Percentiles rank a stretch among this genome's conserved stretches.
Conservation (phyloP, 2,329 filamentous ascomycete genomes). For the Cyclaneusma minus region DNA sequence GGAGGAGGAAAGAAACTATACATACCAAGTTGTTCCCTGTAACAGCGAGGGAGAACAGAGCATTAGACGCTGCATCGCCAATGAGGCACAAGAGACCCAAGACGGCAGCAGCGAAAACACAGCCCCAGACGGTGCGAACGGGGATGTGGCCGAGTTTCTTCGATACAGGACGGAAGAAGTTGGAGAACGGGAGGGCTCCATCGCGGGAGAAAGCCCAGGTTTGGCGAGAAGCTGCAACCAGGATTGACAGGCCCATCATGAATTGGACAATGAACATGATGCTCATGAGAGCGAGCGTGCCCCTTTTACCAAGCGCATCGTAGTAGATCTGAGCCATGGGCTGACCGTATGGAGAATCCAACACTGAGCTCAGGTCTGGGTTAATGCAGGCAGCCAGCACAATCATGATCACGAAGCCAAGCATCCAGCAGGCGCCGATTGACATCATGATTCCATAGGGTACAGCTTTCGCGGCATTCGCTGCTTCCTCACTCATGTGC, state of each 20-base stretch:
- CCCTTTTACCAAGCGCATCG: slow-evolving; percentile 41
- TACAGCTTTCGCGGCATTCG: slow-evolving; percentile 42
- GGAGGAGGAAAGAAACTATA: no score
- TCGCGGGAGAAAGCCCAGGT: slow-evolving; percentile 49
- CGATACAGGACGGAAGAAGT: slow-evolving; percentile 35
- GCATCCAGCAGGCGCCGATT: slow-evolving; percentile 35
- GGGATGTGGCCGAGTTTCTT: slow-evolving; percentile 40
- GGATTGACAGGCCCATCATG: slow-evolving; percentile 41
- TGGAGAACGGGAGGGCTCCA: slow-evolving; percentile 42
- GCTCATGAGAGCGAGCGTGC: slow-evolving; percentile 37
- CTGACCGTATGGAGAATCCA: slow-evolving; percentile 36
- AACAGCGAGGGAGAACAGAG: slow-evolving; percentile 42
- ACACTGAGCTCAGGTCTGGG: slow-evolving; percentile 30
- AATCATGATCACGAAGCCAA: slow-evolving; percentile 41
- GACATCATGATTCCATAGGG: slow-evolving; percentile 43
- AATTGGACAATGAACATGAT: slow-evolving; percentile 46
- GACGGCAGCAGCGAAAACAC: slow-evolving; percentile 31
- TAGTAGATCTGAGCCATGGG: slow-evolving; percentile 41
- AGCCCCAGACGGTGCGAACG: slow-evolving; percentile 37
- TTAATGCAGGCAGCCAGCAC: slow-evolving; percentile 41
- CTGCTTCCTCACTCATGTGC: slow-evolving; percentile 44
- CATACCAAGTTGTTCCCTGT: slow-evolving; percentile 45
- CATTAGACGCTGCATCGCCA: slow-evolving; percentile 37
- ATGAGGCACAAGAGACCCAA: slow-evolving; percentile 43
- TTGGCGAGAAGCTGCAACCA: slow-evolving; percentile 43